Evolutionary conservation across 108 stramenopile genomes (phyloP).

Genomic region (Skeletonema menzelii): DNA sequence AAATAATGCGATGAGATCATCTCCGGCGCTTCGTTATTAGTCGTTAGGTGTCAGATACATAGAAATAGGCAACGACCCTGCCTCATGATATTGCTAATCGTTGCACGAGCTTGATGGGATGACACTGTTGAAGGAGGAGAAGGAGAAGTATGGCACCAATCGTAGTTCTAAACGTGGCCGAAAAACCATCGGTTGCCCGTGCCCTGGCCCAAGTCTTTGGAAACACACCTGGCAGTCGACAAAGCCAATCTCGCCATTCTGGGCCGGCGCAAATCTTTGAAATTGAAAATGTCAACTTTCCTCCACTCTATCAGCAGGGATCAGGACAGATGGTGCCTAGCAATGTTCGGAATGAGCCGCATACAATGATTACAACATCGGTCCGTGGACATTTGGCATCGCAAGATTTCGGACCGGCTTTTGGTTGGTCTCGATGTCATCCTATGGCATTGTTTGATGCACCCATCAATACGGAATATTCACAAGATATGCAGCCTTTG

Average conservation of each 20-base stretch:
- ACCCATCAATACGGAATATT: constrained; percentile 70
- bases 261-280: constrained; percentile 69
- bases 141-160: constrained; percentile 12
- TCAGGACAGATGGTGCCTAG: constrained; percentile 23
- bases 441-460: constrained; percentile 79
- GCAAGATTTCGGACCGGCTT: constrained; percentile 67
- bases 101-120: neutral
- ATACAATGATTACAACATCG: constrained; percentile 88
- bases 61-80: neutral
- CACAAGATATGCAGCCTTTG: constrained; percentile 74
- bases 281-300: constrained; percentile 77
- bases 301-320: constrained; percentile 66
- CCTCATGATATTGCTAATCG: neutral
- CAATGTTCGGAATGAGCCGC: constrained; percentile 44
- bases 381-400: constrained; percentile 84
- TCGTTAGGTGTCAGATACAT: no score
- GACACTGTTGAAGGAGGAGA: no score
- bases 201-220: constrained; percentile 81
- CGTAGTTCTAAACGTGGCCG: constrained; percentile 93
- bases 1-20: no score
- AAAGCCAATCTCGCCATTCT: constrained; percentile 41
- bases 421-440: constrained; percentile 73
- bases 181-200: constrained; percentile 97
- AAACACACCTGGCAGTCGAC: constrained; percentile 47
- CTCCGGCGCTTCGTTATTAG: no score